Base-by-base conservation (phyloP, 2,329 filamentous ascomycete species). In the Trichothecium roseum region DNA sequence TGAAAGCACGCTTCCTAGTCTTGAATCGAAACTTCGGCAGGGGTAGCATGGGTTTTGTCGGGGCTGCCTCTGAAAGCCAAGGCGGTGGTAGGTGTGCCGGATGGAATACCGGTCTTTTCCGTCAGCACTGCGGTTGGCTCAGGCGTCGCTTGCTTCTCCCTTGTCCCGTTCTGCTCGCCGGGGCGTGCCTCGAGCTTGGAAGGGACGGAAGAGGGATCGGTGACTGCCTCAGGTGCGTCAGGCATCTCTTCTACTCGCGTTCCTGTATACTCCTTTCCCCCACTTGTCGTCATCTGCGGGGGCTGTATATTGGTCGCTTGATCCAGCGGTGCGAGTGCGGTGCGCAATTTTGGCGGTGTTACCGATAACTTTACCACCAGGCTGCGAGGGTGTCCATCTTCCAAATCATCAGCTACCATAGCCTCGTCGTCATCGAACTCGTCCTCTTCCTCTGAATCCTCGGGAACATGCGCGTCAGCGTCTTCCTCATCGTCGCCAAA, bases 401-500 rank as follows among this genome's bases (percentile, higher is more conserved):
- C 57, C 30, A 69, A 48, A 32, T 71, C 66, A 16, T 72, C 72
- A 28, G 78, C 72, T 9, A 63, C 63, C 51, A 75, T 68, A 27
- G 62, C 61, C 28, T 69, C 70, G 10, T 69, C 68, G 36, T 74
- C 73, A 28, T 77, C 72, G n/a, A 67, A 63, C 13, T 71, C 65
- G 2, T 74, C 68, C 26, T 78, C 74, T 4, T 79, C 76, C 24
- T 78, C 74, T 4, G 64, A 63, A 30, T 72, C 72, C 35, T 74
- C 66, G 0, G 74, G 72, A 14, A 80, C 67, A 35, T 84, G 78
- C 5, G 79, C 79, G 18, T 78, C 76, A 18, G 70, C 74, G 37
- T 85, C 73, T 27, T 81, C 78, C 38, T 82, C 81, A 39, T 87
- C 83, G 37, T 82, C 83, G 9, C 79, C 83, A 34, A 81, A 80